Conservation (phyloP, 768 basidiomycete species). For the Kwoniella shandongensis region DNA sequence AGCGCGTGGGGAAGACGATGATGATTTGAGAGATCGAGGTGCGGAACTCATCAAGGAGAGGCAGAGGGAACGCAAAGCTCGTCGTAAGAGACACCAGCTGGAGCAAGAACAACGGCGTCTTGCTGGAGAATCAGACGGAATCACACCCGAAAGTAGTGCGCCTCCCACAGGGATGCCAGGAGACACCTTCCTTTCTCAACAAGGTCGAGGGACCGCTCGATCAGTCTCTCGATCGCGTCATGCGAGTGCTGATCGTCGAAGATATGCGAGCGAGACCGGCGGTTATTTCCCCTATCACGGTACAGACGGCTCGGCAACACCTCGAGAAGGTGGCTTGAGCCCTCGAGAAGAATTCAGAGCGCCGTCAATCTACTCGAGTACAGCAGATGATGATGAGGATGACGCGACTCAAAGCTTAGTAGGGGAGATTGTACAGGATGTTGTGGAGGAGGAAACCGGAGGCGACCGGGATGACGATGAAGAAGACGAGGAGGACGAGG, state of each 20-base stretch:
- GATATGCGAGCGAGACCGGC: slow-evolving; percentile 14
- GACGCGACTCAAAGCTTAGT: slow-evolving; percentile 26
- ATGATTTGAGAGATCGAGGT: slow-evolving; percentile 54
- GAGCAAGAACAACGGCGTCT: slow-evolving; percentile 32
- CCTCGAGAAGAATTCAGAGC: slow-evolving; percentile 36
- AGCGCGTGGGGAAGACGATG: slow-evolving; percentile 45
- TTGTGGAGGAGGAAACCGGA: slow-evolving; percentile 33
- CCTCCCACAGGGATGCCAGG: slow-evolving; percentile 22
- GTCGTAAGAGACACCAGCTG: slow-evolving; percentile 33
- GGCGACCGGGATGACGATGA: slow-evolving; percentile 24
- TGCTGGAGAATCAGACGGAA: slow-evolving; percentile 15
- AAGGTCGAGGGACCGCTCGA: slow-evolving; percentile 25
- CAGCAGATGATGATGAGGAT: slow-evolving; percentile 47
- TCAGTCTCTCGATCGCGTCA: slow-evolving; percentile 35
- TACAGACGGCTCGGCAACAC: slow-evolving; percentile 31
- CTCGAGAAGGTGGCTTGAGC: slow-evolving; percentile 30
- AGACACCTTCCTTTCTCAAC: slow-evolving; percentile 22
- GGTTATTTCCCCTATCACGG: slow-evolving; percentile 32
- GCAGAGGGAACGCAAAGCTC: slow-evolving; percentile 50
- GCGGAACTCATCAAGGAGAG: slow-evolving; percentile 55
- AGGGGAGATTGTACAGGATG: slow-evolving; percentile 44
- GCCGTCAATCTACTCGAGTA: slow-evolving; percentile 35
- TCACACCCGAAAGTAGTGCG: slow-evolving; percentile 23
- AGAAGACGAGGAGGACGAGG: slow-evolving; percentile 41
- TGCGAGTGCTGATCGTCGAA: slow-evolving; percentile 26